Conservation (phyloP, 208 protist genomes). For the Acanthamoeba castellanii region DNA sequence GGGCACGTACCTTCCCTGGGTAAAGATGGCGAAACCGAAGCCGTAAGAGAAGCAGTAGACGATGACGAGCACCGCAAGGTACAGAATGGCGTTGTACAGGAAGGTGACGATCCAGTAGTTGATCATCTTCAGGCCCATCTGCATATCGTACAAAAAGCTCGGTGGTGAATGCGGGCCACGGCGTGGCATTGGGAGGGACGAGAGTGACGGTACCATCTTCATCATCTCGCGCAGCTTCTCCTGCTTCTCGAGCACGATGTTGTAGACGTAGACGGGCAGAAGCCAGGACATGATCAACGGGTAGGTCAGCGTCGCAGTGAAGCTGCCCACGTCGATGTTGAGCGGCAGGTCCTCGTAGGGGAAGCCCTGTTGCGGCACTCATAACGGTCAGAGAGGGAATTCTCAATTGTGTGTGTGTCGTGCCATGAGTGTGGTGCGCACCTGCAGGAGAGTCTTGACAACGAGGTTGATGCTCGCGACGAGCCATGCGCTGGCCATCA, state of each 20-base stretch:
- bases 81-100: constrained; percentile 63
- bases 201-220: constrained; percentile 67
- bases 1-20: constrained; percentile 49
- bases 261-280: constrained; percentile 74
- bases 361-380: background rate
- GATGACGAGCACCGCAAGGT: constrained; percentile 48
- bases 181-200: background rate
- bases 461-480: background rate
- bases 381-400: too few relatives aligned
- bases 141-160: background rate
- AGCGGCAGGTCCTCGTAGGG: constrained; percentile 37
- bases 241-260: constrained; percentile 76
- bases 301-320: constrained; percentile 61
- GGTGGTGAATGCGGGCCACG: background rate
- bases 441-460: background rate
- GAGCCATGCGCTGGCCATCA: constrained; percentile 52
- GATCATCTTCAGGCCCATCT: constrained; percentile 72
- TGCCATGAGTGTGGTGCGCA: background rate
- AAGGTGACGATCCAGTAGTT: constrained; percentile 71
- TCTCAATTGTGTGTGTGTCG: too few relatives aligned
- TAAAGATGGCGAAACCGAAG: constrained; percentile 68
- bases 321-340: constrained; percentile 66
- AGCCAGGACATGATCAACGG: constrained; percentile 71
- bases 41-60: constrained; percentile 43
- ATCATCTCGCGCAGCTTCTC: constrained; percentile 79